Conservation (phyloP, 352 stramenopile species). For the Thalassiosira hispida region DNA sequence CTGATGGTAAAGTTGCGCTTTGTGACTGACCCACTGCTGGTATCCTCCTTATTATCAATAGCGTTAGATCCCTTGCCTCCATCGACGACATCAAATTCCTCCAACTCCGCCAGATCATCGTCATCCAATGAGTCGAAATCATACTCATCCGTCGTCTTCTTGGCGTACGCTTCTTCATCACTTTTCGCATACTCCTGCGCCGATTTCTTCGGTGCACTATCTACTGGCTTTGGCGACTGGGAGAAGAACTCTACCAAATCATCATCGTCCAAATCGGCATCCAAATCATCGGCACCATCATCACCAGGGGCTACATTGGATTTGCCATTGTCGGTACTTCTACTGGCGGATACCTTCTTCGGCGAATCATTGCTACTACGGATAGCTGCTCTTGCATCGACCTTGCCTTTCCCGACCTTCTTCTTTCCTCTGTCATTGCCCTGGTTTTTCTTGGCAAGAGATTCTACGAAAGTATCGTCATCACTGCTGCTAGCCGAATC, state of each 20-base stretch:
- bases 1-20: slow-evolving; percentile 30
- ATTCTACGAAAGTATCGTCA: background rate
- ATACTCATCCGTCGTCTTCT: background rate
- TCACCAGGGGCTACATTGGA: background rate
- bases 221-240: background rate
- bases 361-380: background rate
- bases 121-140: slow-evolving; percentile 31
- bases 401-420: background rate
- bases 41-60: background rate
- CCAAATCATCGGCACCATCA: slow-evolving; percentile 3
- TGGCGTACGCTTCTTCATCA: background rate
- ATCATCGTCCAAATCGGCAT: slow-evolving; percentile 39
- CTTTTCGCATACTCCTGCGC: background rate
- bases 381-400: background rate
- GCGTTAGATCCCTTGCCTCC: background rate
- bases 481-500: slow-evolving; percentile 2
- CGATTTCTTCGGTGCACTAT: background rate
- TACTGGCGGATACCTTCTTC: background rate
- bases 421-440: background rate
- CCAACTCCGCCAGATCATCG: slow-evolving; percentile 21
- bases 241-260: slow-evolving; percentile 39
- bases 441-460: background rate
- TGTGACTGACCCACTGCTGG: background rate
- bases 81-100: background rate
- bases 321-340: background rate